A percentile compares a stretch with the other conserved stretches of the same genome.
Evolutionary conservation across 164 flowering plant genomes (phyloP).

Genomic region (Macadamia integrifolia): DNA sequence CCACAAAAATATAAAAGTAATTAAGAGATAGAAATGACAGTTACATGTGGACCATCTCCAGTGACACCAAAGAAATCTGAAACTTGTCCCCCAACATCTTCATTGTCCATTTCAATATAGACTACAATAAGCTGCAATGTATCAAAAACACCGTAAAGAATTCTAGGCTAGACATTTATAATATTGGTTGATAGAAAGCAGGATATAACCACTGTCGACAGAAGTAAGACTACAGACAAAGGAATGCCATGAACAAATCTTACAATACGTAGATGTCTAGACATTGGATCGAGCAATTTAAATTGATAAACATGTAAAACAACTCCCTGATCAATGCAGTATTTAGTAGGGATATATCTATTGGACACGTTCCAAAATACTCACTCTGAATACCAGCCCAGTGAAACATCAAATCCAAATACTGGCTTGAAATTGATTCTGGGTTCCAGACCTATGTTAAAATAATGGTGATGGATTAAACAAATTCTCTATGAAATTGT

Average conservation of each 20-base stretch:
- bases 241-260: too few species aligned
- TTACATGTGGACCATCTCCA: conserved; percentile 65
- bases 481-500: neutral
- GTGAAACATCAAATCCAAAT: neutral
- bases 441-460: neutral
- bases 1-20: conserved; percentile 3
- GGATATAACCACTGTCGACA: neutral
- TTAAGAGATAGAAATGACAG: neutral
- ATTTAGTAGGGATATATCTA: too few species aligned
- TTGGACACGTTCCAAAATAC: neutral
- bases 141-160: conserved; percentile 4
- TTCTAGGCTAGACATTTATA: neutral
- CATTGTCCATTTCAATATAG: conserved; percentile 70
- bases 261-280: too few species aligned
- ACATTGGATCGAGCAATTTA: too few species aligned
- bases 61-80: conserved; percentile 83
- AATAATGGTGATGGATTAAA: too few species aligned
- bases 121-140: conserved; percentile 75
- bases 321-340: too few species aligned
- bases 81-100: conserved; percentile 84
- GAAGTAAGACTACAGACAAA: too few species aligned
- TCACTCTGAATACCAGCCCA: neutral
- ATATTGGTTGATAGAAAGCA: neutral
- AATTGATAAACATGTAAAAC: too few species aligned
- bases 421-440: neutral